Evolutionary conservation across 2,329 filamentous ascomycete species (phyloP), one percentile per base, ranked within the genome.

Genomic region (Aspergillus sp.): DNA sequence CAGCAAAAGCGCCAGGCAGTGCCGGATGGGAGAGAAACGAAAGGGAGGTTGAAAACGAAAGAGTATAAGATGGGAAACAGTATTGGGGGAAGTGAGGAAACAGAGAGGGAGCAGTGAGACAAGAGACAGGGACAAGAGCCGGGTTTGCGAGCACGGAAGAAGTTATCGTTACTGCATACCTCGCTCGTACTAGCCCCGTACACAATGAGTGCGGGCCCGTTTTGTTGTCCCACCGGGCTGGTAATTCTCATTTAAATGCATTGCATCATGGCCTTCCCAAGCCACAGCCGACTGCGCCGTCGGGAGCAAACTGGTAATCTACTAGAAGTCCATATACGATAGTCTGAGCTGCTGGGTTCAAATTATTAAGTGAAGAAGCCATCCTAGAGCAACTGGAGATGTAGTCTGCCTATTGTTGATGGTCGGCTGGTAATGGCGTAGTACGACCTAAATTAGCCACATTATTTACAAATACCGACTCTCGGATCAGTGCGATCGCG

Each of bases 1-100:
- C 62, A 66, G 56, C 45, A 39, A 50, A 51, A 48, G 47, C 34
- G 18, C 44, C 50, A 45, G 51, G 42, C 43, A 48, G 44, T 43
- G 48, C 51, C 39, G 42, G 43, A 17, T 11, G 13, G 13, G 26
- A 36, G 34, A 36, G 26, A 30, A 30, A 17, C 41, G 39, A 45
- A 48, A 13, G 36, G 30, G 36, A 39, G 56, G 48, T 38, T 38
- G 32, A 54, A 54, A 36, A 39, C 54, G 51, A 54, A 54, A 34
- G 49, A 43, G 51, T 53, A 47, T 9, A 17, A 22, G 18, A 26
- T 36, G 44, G 30, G 26, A 20, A n/a, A n/a, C 6, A 42, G n/a
- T 18, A 20, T 2, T 12, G n/a, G 17, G 39, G 17, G n/a, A 11
- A 42, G 55, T 39, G 44, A 54, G 26, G 48, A 56, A 48, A 53